Evolutionary conservation across 1,139 yeast genomes (phyloP).

Genomic region (Yarrowia galli): DNA sequence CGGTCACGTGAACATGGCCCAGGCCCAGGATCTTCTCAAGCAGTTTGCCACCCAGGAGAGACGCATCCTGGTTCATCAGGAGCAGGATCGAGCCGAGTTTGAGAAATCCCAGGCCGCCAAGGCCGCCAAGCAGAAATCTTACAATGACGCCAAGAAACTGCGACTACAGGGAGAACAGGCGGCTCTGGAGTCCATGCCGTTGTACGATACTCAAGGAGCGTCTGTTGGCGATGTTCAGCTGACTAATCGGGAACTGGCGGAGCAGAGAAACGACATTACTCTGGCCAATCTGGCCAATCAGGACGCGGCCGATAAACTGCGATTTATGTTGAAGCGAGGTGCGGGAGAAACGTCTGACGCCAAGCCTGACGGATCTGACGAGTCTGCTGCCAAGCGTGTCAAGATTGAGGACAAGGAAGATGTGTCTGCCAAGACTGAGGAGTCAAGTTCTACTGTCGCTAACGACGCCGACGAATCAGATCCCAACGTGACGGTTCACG

Average conservation of each 20-base stretch:
- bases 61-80: slow-evolving; percentile 62
- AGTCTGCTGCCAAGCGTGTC: slow-evolving; percentile 42
- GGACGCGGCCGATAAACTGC: slow-evolving; percentile 71
- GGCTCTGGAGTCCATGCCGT: slow-evolving; percentile 77
- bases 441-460: background rate
- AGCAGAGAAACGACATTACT: slow-evolving; percentile 69
- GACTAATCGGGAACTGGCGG: slow-evolving; percentile 75
- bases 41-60: slow-evolving; percentile 77
- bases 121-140: slow-evolving; percentile 39
- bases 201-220: slow-evolving; percentile 75
- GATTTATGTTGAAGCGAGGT: slow-evolving; percentile 49
- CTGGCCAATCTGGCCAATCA: slow-evolving; percentile 78
- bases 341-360: too few relatives aligned
- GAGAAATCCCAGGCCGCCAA: slow-evolving; percentile 50
- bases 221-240: slow-evolving; percentile 71
- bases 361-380: slow-evolving; percentile 42
- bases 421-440: too few relatives aligned
- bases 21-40: slow-evolving; percentile 74
- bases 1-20: slow-evolving; percentile 75
- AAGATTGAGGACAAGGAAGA: slow-evolving; percentile 41
- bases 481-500: slow-evolving; percentile 24
- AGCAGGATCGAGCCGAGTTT: slow-evolving; percentile 71
- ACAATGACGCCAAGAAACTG: slow-evolving; percentile 45
- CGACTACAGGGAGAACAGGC: slow-evolving; percentile 78
- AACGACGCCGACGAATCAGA: background rate